Evolutionary conservation across 768 basidiomycete species (phyloP).

Genomic region (Lactarius sanguifluus): DNA sequence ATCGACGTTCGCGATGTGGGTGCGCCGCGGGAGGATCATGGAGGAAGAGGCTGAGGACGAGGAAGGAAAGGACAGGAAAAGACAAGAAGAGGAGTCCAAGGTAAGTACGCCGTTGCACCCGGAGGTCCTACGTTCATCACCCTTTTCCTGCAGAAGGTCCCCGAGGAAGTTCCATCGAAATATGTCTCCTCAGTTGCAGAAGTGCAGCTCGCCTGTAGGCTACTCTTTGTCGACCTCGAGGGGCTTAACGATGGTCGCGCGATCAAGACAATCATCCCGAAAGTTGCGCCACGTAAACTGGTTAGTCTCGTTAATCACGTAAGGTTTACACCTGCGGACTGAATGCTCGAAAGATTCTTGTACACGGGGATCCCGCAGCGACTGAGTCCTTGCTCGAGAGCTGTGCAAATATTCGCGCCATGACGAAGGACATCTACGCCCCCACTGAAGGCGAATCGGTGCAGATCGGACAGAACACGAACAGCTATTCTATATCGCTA

Average conservation of each 20-base stretch:
- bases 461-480: conserved; percentile 94
- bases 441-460: conserved; percentile 74
- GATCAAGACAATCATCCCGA: conserved; percentile 93
- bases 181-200: conserved; percentile 75
- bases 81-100: conserved; percentile 81
- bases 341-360: conserved; percentile 65
- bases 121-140: background rate
- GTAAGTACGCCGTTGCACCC: conserved; percentile 40
- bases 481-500: conserved; percentile 90
- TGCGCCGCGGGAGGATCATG: conserved; percentile 85
- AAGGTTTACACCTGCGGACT: background rate
- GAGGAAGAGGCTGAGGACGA: conserved; percentile 89
- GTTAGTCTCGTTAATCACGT: conserved; percentile 43
- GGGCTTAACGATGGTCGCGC: conserved; percentile 96
- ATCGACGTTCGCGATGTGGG: conserved; percentile 94
- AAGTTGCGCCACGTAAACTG: conserved; percentile 95
- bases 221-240: conserved; percentile 95
- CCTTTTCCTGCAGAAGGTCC: conserved; percentile 52
- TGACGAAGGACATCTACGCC: conserved; percentile 91
- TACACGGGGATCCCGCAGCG: conserved; percentile 69
- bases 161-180: conserved; percentile 88
- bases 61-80: conserved; percentile 70
- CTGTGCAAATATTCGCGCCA: conserved; percentile 78
- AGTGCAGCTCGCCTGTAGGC: conserved; percentile 78
- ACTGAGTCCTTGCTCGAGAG: conserved; percentile 75